Conservation (phyloP, 2,329 filamentous ascomycete species). For the Alternaria rosae region DNA sequence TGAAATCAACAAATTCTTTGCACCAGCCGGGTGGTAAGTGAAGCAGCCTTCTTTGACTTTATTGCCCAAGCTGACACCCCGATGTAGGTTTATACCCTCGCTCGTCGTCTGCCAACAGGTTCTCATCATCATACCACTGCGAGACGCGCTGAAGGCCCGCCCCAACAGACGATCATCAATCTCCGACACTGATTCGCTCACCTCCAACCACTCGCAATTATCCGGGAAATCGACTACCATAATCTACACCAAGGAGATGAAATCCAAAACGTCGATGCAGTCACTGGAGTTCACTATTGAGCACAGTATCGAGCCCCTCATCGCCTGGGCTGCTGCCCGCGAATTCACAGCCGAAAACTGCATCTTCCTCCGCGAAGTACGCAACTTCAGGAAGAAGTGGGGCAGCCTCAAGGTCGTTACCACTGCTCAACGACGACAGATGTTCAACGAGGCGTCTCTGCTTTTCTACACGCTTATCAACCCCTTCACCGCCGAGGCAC, state of each 20-base stretch:
- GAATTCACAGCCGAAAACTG: conserved; percentile 51
- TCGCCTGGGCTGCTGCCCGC: conserved; percentile 45
- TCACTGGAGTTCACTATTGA: conserved; percentile 46
- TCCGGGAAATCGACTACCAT: conserved; percentile 33
- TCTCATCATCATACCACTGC: conserved; percentile 46
- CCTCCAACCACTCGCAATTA: conserved; percentile 29
- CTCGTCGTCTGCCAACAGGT: conserved; percentile 49
- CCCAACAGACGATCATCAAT: conserved; percentile 29
- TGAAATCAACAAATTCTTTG: conserved; percentile 41
- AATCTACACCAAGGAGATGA: conserved; percentile 38
- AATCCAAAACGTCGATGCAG: conserved; percentile 47
- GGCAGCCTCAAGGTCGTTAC: conserved; percentile 32
- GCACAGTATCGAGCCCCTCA: conserved; percentile 45
- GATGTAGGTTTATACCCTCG: conserved; percentile 45
- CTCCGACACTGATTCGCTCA: conserved; percentile 38
- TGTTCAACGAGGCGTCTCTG: conserved; percentile 48
- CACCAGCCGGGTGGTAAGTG: conserved; percentile 47
- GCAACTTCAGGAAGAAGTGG: conserved; percentile 50
- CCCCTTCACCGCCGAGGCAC: conserved; percentile 47
- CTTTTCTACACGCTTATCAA: conserved; percentile 51
- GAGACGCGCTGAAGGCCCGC: conserved; percentile 35
- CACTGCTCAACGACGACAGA: conserved; percentile 43
- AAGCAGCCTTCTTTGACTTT: not conserved
- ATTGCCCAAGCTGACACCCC: conserved; percentile 2
- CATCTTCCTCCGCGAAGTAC: conserved; percentile 50